A percentile compares a stretch with the other conserved stretches of the same genome.
Conservation (phyloP, 306 rosid genomes). For the Alnus rubra region DNA sequence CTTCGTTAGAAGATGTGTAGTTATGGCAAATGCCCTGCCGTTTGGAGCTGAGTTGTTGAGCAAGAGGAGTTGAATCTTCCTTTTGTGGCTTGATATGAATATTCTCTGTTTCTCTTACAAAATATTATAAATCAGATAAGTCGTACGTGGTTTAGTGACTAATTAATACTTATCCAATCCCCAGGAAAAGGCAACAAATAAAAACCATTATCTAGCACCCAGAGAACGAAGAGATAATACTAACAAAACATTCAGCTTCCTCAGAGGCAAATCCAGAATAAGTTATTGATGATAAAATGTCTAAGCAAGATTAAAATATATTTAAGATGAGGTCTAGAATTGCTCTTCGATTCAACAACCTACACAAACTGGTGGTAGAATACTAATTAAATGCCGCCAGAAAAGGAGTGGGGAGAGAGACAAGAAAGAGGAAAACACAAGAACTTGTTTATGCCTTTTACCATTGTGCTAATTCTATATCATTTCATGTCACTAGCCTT, state of each 20-base stretch:
- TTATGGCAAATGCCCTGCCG: too few relatives aligned
- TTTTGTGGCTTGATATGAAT: too few relatives aligned
- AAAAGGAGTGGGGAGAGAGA: background rate
- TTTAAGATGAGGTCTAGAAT: constrained; percentile 5
- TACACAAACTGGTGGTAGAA: background rate
- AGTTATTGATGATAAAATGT: background rate
- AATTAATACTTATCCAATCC: background rate
- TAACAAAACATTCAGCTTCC: background rate
- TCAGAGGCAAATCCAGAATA: background rate
- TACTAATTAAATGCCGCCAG: constrained; percentile 5
- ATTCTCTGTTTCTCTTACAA: too few relatives aligned
- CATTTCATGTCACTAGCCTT: background rate
- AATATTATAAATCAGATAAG: too few relatives aligned
- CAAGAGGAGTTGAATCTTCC: too few relatives aligned
- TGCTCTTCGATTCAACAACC: background rate
- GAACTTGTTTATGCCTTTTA: background rate
- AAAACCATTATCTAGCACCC: background rate
- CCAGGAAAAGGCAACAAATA: background rate
- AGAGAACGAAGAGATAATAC: background rate
- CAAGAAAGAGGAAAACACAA: background rate
- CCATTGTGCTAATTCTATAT: background rate
- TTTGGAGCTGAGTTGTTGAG: too few relatives aligned
- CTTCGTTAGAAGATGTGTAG: too few relatives aligned
- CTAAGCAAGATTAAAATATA: background rate
- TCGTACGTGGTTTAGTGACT: too few relatives aligned